These are phyloP conservation scores for Candida endomychidarum DNA, from an alignment of 805 yeast genomes.

Conservation along the genomic window DNA sequence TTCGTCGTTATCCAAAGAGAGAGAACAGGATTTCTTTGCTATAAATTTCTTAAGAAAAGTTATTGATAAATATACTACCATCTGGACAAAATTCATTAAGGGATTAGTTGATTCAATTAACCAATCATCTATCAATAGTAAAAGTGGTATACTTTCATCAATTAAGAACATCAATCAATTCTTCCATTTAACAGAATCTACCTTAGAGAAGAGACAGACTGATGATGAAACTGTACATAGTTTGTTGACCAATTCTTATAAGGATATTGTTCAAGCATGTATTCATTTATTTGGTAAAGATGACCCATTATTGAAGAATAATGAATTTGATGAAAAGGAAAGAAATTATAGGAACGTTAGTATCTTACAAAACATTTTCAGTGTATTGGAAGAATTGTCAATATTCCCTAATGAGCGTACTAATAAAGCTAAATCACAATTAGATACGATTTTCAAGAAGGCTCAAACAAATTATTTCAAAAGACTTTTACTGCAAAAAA, in stretches of 20 bases:
- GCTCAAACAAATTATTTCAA: constrained; percentile 34
- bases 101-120: constrained; percentile 47
- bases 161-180: constrained; percentile 35
- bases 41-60: constrained; percentile 50
- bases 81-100: constrained; percentile 62
- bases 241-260: constrained; percentile 31
- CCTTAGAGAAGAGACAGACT: constrained; percentile 26
- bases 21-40: constrained; percentile 64
- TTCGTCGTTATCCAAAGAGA: constrained; percentile 30
- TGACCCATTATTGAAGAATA: constrained; percentile 44
- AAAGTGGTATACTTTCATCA: constrained; percentile 35
- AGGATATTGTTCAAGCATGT: constrained; percentile 32
- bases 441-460: constrained; percentile 28
- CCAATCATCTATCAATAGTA: constrained; percentile 35
- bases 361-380: constrained; percentile 39
- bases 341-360: constrained; percentile 40
- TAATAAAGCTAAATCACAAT: constrained; percentile 22
- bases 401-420: constrained; percentile 25
- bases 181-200: constrained; percentile 32
- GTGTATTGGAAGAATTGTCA: constrained; percentile 31
- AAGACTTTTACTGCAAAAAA: constrained; percentile 40
- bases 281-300: constrained; percentile 37
- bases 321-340: constrained; percentile 45
- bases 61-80: constrained; percentile 47
- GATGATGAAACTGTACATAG: constrained; percentile 20